A percentile compares a stretch with the other conserved stretches of the same genome.
These are phyloP conservation scores for Boletus rufocinnamomeus DNA, from an alignment of 768 basidiomycete species.

Conservation along the genomic window DNA sequence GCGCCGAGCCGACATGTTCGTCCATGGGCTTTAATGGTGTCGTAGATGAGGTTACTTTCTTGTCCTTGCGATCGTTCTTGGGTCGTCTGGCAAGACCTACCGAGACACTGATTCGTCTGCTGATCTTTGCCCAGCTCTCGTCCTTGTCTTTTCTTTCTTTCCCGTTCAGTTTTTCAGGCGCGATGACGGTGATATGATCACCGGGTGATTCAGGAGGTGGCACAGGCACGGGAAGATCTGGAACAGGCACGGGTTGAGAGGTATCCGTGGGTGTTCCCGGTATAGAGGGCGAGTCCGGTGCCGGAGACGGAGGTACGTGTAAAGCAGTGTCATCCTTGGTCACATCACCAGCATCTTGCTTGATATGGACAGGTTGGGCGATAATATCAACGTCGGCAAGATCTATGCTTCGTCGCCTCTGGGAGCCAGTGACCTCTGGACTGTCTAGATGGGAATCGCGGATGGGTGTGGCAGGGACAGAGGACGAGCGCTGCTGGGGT, in stretches of 20 bases:
- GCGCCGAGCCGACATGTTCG: conserved; percentile 18
- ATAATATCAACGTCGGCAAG: conserved; percentile 39
- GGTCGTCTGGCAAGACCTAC: conserved; percentile 45
- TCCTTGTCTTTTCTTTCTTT: conserved; percentile 43
- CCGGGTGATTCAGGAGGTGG: conserved; percentile 20
- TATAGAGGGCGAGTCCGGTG: conserved; percentile 13
- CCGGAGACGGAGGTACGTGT: conserved; percentile 6
- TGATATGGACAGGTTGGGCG: conserved; percentile 4
- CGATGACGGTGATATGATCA: conserved; percentile 39
- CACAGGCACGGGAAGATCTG: conserved; percentile 6
- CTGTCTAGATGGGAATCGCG: conserved; percentile 37
- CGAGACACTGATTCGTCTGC: conserved; percentile 61
- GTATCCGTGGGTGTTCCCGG: conserved; percentile 19
- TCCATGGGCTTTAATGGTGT: conserved; percentile 34
- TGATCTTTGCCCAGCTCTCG: conserved; percentile 62
- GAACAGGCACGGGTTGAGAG: conserved; percentile 7
- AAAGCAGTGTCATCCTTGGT: conserved; percentile 2
- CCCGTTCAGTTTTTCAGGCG: conserved; percentile 36
- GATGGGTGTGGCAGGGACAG: conserved; percentile 51
- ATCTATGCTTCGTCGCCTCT: conserved; percentile 36
- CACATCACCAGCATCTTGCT: background rate
- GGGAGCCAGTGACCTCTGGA: conserved; percentile 23
- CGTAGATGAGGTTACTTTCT: conserved; percentile 23
- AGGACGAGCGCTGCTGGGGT: conserved; percentile 53
- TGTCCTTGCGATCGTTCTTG: conserved; percentile 41